Percentiles rank a stretch among this genome's conserved stretches.
phyloP scores from a whole-genome alignment of 306 rosid species.

The Cucurbita moschata region DNA sequence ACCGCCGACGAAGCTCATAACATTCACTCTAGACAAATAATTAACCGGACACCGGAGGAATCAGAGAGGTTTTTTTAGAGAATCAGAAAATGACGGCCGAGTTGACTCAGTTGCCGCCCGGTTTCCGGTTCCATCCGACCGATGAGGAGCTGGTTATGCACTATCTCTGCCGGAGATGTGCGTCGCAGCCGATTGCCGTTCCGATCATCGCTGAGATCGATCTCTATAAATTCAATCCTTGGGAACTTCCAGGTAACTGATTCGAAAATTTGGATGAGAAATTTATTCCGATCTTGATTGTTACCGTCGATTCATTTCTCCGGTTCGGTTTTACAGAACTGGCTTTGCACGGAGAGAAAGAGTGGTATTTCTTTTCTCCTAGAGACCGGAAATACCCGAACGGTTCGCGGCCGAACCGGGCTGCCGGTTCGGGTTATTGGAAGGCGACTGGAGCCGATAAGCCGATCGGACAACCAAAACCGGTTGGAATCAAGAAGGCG shows the following conservation, averaged over 20 bases:
- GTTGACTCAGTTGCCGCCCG: slow-evolving; percentile 61
- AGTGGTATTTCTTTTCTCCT: slow-evolving; percentile 90
- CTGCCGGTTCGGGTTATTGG: slow-evolving; percentile 93
- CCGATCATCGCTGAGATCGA: slow-evolving; percentile 86
- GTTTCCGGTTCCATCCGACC: slow-evolving; percentile 93
- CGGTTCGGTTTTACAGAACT: not conserved
- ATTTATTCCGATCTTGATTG: not conserved
- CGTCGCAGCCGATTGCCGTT: slow-evolving; percentile 52
- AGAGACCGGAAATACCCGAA: slow-evolving; percentile 86
- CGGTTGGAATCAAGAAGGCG: slow-evolving; percentile 90
- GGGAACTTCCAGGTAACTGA: slow-evolving; percentile 73
- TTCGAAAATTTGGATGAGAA: not conserved
- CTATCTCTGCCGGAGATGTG: slow-evolving; percentile 81
- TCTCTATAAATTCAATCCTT: slow-evolving; percentile 71
- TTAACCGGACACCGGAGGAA: not conserved
- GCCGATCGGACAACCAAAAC: slow-evolving; percentile 68
- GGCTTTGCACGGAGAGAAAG: slow-evolving; percentile 77
- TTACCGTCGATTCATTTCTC: not conserved
- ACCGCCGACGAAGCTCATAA: slow-evolving; percentile 26
- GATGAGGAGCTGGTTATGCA: slow-evolving; percentile 88
- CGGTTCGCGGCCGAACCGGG: slow-evolving; percentile 91
- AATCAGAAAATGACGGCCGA: slow-evolving; percentile 33
- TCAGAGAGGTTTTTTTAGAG: not conserved
- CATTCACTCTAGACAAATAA: not conserved
- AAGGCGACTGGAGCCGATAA: slow-evolving; percentile 98